Conservation (phyloP, 163 green algal genomes). For the Chlamydomonas reinhardtii region DNA sequence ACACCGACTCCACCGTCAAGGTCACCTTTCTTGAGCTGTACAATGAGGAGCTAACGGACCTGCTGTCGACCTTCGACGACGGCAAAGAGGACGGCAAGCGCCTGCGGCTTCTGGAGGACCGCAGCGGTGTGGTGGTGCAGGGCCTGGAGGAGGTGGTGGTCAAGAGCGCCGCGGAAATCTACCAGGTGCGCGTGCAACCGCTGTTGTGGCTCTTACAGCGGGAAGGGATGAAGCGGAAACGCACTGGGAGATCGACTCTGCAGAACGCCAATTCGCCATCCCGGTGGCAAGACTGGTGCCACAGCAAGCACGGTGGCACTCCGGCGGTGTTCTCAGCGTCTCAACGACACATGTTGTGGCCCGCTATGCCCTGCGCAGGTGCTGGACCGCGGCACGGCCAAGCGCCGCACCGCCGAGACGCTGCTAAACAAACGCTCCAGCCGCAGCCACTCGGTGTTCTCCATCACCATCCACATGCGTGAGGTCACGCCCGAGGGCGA, state of each 20-base stretch:
- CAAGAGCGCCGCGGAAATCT: slow-evolving; percentile 84
- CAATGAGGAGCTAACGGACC: slow-evolving; percentile 99
- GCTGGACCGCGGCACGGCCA: slow-evolving; percentile 91
- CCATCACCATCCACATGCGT: slow-evolving; percentile 96
- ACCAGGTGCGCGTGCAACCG: slow-evolving; percentile 68
- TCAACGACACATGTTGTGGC: not conserved
- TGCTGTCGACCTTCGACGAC: slow-evolving; percentile 75
- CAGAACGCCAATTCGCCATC: no score
- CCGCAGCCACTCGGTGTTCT: slow-evolving; percentile 97
- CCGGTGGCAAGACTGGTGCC: no score
- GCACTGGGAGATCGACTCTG: no score
- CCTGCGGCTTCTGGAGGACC: slow-evolving; percentile 91
- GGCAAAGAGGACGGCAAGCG: slow-evolving; percentile 49
- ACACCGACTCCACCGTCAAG: slow-evolving; percentile 70
- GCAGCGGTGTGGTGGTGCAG: slow-evolving; percentile 88
- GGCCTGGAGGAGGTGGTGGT: slow-evolving; percentile 97
- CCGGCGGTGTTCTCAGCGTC: no score
- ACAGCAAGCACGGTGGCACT: no score
- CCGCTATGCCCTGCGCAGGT: slow-evolving; percentile 66
- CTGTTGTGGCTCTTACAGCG: no score
- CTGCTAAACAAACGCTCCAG: slow-evolving; percentile 97
- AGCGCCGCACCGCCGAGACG: slow-evolving; percentile 95
- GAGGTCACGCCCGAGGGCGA: slow-evolving; percentile 93
- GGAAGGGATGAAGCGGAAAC: no score
- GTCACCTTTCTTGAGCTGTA: slow-evolving; percentile 98